Percentiles rank a stretch among this genome's conserved stretches.
Evolutionary conservation across 805 yeast species (phyloP).

Genomic region (Suhomyces vadensis): DNA sequence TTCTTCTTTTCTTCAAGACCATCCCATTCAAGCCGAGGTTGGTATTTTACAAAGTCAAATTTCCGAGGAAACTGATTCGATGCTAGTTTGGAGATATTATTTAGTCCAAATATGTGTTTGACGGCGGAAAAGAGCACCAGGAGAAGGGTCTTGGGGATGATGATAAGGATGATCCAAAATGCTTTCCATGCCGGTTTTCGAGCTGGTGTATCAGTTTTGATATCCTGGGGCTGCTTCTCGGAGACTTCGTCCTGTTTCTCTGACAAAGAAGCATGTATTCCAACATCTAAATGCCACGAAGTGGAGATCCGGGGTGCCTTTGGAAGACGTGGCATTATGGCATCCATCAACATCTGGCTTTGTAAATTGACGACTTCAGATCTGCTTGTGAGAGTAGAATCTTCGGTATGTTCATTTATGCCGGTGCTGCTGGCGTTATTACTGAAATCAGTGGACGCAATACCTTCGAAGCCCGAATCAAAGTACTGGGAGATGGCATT

Average conservation of each 20-base stretch:
- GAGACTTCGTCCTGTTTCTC: slow-evolving; percentile 11
- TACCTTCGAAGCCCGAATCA: slow-evolving; percentile 45
- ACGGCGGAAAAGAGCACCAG: slow-evolving; percentile 40
- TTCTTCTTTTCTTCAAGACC: background rate
- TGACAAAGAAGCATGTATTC: slow-evolving; percentile 34
- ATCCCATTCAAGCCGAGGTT: slow-evolving; percentile 18
- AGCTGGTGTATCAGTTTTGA: background rate
- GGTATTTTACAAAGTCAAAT: slow-evolving; percentile 30
- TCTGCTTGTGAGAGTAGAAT: background rate
- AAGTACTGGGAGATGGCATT: slow-evolving; percentile 60
- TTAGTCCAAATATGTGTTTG: slow-evolving; percentile 24
- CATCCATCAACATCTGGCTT: slow-evolving; percentile 25
- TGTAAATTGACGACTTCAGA: slow-evolving; percentile 23
- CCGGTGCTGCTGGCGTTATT: background rate
- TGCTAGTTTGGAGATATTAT: slow-evolving; percentile 8
- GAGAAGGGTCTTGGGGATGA: slow-evolving; percentile 55
- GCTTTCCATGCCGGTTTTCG: slow-evolving; percentile 23
- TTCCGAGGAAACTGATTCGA: slow-evolving; percentile 22
- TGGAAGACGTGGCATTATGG: slow-evolving; percentile 38
- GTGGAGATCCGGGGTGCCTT: slow-evolving; percentile 41
- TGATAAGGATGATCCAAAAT: slow-evolving; percentile 50
- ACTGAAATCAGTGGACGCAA: slow-evolving; percentile 9
- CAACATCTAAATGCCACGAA: slow-evolving; percentile 46
- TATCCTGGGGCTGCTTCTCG: background rate
- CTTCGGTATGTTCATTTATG: slow-evolving; percentile 3